Evolutionary conservation across 768 basidiomycete species (phyloP).

Genomic region (Macrolepiota dolichaula): DNA sequence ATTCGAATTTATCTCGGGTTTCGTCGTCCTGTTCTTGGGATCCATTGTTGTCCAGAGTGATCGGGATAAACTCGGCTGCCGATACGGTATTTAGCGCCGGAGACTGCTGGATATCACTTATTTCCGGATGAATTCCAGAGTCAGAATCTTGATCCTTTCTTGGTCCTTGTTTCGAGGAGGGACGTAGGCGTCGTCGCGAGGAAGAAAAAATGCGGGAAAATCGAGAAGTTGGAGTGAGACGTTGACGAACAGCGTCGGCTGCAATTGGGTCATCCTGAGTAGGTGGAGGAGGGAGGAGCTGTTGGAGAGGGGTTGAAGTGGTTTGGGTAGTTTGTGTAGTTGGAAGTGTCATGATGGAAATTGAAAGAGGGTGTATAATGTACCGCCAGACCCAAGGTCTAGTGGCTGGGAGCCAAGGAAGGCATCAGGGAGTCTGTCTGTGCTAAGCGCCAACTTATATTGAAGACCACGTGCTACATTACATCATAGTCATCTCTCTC

Average conservation of each 20-base stretch:
- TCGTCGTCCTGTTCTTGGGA: constrained; percentile 21
- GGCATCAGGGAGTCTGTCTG: neutral
- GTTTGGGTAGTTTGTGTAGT: constrained; percentile 12
- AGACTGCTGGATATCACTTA: constrained; percentile 1
- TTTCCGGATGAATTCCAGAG: constrained; percentile 3
- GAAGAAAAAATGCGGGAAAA: constrained; percentile 34
- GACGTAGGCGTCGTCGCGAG: constrained; percentile 22
- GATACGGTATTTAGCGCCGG: neutral
- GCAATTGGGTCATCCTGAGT: constrained; percentile 37
- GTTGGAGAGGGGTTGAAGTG: neutral
- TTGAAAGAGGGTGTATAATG: constrained; percentile 2
- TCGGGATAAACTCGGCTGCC: constrained; percentile 19
- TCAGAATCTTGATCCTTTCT: neutral
- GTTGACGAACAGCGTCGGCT: constrained; percentile 45
- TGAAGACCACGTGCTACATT: constrained; percentile 1
- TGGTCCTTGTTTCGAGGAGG: constrained; percentile 7
- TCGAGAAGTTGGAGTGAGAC: constrained; percentile 34
- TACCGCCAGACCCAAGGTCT: neutral
- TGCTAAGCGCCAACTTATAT: neutral
- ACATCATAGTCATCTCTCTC: constrained; percentile 5
- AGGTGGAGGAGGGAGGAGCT: constrained; percentile 36
- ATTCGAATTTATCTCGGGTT: constrained; percentile 57
- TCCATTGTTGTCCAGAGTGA: constrained; percentile 27
- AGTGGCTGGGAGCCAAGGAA: neutral
- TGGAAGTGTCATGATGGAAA: constrained; percentile 13